Evolutionary conservation across 768 basidiomycete genomes (phyloP).

Genomic region (Sistotremastrum suecicum): DNA sequence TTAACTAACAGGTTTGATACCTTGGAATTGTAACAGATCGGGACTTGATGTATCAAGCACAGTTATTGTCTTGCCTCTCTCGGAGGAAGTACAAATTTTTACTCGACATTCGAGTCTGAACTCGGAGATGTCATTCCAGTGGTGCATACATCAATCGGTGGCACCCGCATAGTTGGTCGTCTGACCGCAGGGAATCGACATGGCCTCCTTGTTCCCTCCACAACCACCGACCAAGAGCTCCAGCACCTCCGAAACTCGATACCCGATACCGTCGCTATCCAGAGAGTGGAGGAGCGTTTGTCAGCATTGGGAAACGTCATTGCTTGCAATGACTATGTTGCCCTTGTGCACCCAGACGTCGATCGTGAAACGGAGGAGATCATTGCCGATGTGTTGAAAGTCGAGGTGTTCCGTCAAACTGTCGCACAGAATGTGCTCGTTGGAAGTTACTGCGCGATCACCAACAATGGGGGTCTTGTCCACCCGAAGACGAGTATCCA

Average conservation of each 20-base stretch:
- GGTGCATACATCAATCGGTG: conserved; percentile 90
- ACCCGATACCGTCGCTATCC: conserved; percentile 86
- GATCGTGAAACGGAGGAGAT: conserved; percentile 99
- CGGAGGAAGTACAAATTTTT: conserved; percentile 93
- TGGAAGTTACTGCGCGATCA: conserved; percentile 88
- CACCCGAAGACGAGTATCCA: conserved; percentile 96
- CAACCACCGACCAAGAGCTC: conserved; percentile 95
- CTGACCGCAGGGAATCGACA: conserved; percentile 94
- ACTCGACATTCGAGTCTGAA: conserved; percentile 94
- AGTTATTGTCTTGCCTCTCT: conserved; percentile 92
- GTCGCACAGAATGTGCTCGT: conserved; percentile 95
- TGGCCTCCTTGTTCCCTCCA: conserved; percentile 89
- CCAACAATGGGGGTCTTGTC: conserved; percentile 94
- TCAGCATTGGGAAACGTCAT: conserved; percentile 98
- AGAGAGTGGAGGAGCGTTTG: conserved; percentile 92
- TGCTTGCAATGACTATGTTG: conserved; percentile 97
- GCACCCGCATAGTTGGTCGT: conserved; percentile 87
- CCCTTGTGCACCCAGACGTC: conserved; percentile 94
- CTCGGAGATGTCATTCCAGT: conserved; percentile 88
- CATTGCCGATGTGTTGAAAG: conserved; percentile 97
- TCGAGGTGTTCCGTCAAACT: conserved; percentile 97
- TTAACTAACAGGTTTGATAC: conserved; percentile 61
- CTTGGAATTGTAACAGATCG: background rate
- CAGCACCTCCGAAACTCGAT: conserved; percentile 94
- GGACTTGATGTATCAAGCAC: background rate